Evolutionary conservation across 1,284 basidiomycete genomes (phyloP).

Genomic region (Pseudozyma tsukubaensis): DNA sequence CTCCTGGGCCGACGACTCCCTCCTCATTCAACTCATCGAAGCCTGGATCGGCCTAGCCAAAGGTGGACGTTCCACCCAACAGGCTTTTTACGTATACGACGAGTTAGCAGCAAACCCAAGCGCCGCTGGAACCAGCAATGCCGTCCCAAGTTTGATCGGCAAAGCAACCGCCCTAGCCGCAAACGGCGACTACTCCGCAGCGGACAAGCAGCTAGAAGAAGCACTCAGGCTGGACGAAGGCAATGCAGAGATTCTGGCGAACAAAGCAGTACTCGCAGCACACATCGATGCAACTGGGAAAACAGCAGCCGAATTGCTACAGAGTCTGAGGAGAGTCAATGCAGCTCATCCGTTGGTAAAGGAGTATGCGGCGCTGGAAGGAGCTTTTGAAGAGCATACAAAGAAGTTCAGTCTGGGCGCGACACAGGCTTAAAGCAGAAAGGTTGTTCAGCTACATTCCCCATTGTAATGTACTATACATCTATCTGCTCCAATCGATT

Average conservation of each 20-base stretch:
- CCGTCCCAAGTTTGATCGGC: slow-evolving; percentile 53
- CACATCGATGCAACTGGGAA: slow-evolving; percentile 4
- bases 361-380: slow-evolving; percentile 27
- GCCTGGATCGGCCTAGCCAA: slow-evolving; percentile 64
- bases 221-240: slow-evolving; percentile 39
- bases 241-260: slow-evolving; percentile 48
- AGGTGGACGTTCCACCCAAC: slow-evolving; percentile 64
- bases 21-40: slow-evolving; percentile 67
- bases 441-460: too few species aligned
- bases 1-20: slow-evolving; percentile 63
- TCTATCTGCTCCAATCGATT: slow-evolving; percentile 1
- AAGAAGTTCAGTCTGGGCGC: slow-evolving; percentile 26
- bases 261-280: slow-evolving; percentile 39
- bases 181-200: slow-evolving; percentile 41
- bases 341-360: slow-evolving; percentile 26
- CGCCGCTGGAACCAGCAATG: slow-evolving; percentile 38
- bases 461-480: neutral
- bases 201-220: slow-evolving; percentile 48
- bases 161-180: slow-evolving; percentile 62
- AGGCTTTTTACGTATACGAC: slow-evolving; percentile 68
- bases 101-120: slow-evolving; percentile 64
- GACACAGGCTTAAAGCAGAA: slow-evolving; percentile 17
- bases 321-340: slow-evolving; percentile 23
- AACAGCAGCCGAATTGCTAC: slow-evolving; percentile 9
- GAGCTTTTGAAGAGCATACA: slow-evolving; percentile 27